Percentiles rank a stretch among this genome's conserved stretches.
Evolutionary conservation across 2,329 filamentous ascomycete species (phyloP).

Genomic region (Penicillium occitanis): DNA sequence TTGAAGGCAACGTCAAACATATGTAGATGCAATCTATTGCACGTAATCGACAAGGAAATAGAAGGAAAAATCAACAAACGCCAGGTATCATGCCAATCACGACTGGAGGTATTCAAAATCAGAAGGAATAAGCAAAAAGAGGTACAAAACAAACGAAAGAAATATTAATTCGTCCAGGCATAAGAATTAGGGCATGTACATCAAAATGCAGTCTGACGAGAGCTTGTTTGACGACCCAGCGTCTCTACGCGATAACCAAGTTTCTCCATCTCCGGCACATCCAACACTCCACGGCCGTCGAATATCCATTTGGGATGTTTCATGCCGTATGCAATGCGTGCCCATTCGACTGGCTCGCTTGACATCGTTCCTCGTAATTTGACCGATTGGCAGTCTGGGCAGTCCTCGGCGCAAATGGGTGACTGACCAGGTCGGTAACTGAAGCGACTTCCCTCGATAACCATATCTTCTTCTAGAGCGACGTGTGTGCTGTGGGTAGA

Average conservation of each 20-base stretch:
- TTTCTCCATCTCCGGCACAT: conserved; percentile 36
- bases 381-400: conserved; percentile 29
- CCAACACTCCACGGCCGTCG: conserved; percentile 46
- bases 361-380: conserved; percentile 22
- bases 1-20: not conserved
- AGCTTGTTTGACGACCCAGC: conserved; percentile 21
- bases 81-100: conserved; percentile 21
- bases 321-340: conserved; percentile 46
- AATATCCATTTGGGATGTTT: conserved; percentile 52
- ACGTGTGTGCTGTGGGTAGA: not conserved
- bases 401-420: conserved; percentile 29
- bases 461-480: conserved; percentile 9
- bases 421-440: conserved; percentile 27
- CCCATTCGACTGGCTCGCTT: conserved; percentile 46
- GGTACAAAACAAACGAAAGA: not conserved
- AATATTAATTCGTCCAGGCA: conserved; percentile 14
- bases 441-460: conserved; percentile 20
- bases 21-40: not conserved
- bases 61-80: conserved; percentile 8
- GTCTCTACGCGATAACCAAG: conserved; percentile 38
- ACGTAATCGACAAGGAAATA: not conserved
- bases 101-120: not conserved
- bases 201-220: conserved; percentile 15
- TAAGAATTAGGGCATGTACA: conserved; percentile 17
- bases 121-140: not conserved